Evolutionary conservation across 139 green algal genomes (phyloP), one percentile per base, ranked within the genome.

Genomic region (Chlorella vulgaris): DNA sequence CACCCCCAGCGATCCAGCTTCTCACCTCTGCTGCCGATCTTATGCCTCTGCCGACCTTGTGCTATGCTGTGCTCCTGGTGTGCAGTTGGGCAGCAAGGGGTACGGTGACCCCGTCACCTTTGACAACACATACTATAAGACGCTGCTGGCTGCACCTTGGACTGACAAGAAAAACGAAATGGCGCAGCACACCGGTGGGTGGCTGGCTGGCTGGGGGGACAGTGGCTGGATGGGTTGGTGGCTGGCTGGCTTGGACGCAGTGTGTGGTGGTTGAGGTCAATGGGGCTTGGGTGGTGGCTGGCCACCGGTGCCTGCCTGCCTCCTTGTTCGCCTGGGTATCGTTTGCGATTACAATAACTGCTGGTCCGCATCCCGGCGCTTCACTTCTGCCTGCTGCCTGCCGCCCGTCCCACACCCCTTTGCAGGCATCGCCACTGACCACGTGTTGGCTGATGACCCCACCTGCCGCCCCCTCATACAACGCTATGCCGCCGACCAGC

Each of bases 101-200:
- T 99, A 95, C 84, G 96, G 96, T 3, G 93, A 96, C 68, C 89
- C 95, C 21, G 51, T 90, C 19, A 92, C 83, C 4, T 99, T 99
- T 91, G 94, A 98, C 89, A 98, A 97, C 74, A 82, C 79, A 0
- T 99, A 99, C 88, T 99, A 92, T 87, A 92, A 69, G 51, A 82
- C 84, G 6, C 87, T 98, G 80, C 85, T 96, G 76, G 50, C 83
- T 22, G 91, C 90, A 78, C 93, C 93, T 3, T 97, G 93, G 93
- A 69, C 60, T 4, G 83, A 85, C 51, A 85, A 80, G 29, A 78
- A 61, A 36, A 69, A 76, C 62, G 51, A 78, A 36, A 88, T 89
- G 83, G 69, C 67, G 51, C 35, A 74, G 70, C 76, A 89, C 75
- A 93, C 78, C 13, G 76, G 76, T 82, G 75, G 36, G 73, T n/a